Evolutionary conservation across 2,329 filamentous ascomycete genomes (phyloP).

Genomic region (Xylariaceae sp.): DNA sequence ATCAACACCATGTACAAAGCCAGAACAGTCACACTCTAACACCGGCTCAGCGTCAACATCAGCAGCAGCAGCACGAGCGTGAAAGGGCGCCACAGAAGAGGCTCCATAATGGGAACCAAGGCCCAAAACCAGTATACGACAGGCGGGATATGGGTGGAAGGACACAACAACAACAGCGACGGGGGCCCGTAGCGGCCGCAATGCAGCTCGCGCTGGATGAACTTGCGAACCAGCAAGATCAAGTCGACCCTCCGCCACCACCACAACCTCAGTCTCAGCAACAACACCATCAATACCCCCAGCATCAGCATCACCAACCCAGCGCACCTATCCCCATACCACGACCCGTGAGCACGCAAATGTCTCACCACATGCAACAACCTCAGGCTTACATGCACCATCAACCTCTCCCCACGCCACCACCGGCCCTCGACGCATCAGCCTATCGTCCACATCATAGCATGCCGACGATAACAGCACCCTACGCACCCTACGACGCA

Average conservation of each 20-base stretch:
- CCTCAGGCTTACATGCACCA: constrained; percentile 14
- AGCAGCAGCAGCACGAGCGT: constrained; percentile 9
- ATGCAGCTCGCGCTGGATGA: constrained; percentile 19
- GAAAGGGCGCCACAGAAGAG: constrained; percentile 17
- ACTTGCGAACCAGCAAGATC: constrained; percentile 12
- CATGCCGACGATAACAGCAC: constrained; percentile 6
- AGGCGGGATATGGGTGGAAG: constrained; percentile 8
- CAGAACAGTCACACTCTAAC: constrained; percentile 8
- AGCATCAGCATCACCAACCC: constrained; percentile 6
- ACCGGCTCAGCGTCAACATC: constrained; percentile 7
- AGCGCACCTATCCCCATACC: constrained; percentile 12
- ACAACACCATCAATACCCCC: constrained; percentile 7
- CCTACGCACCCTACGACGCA: constrained; percentile 10
- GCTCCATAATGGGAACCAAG: constrained; percentile 9
- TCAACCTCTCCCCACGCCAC: constrained; percentile 11
- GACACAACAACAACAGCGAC: constrained; percentile 7
- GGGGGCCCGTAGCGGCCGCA: constrained; percentile 12
- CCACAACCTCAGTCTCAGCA: constrained; percentile 1
- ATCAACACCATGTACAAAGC: constrained; percentile 1
- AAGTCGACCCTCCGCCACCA: neutral
- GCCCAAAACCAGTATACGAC: constrained; percentile 13
- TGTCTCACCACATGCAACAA: constrained; percentile 12
- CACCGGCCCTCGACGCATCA: constrained; percentile 6
- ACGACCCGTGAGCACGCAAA: constrained; percentile 9
- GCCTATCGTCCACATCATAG: constrained; percentile 9